Conservation (phyloP, 192 early-diverging fungal genomes). For the Allomyces javanicus region DNA sequence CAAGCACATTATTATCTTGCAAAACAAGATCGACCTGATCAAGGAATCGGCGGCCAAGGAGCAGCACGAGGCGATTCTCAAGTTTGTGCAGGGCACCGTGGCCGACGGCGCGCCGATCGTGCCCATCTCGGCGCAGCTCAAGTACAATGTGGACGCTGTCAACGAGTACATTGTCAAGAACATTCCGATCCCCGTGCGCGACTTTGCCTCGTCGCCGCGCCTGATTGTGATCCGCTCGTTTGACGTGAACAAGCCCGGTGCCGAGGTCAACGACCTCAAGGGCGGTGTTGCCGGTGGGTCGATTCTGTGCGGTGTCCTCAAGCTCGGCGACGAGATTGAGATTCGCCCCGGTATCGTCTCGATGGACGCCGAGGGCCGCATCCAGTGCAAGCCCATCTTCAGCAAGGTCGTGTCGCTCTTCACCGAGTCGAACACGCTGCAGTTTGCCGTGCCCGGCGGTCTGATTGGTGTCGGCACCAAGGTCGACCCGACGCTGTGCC, state of each 20-base stretch:
- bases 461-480: conserved; percentile 95
- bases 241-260: conserved; percentile 97
- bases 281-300: conserved; percentile 97
- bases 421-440: conserved; percentile 72
- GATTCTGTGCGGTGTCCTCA: conserved; percentile 76
- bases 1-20: conserved; percentile 86
- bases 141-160: conserved; percentile 95
- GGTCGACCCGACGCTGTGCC: conserved; percentile 88
- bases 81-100: conserved; percentile 85
- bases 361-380: conserved; percentile 65
- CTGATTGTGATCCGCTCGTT: conserved; percentile 97
- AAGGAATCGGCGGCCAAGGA: conserved; percentile 76
- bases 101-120: conserved; percentile 89
- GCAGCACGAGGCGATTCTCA: conserved; percentile 75
- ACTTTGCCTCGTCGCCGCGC: conserved; percentile 75
- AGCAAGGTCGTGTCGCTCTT: conserved; percentile 71
- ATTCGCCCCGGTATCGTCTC: conserved; percentile 84
- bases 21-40: conserved; percentile 97
- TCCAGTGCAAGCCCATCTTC: conserved; percentile 67
- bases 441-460: conserved; percentile 99
- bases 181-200: conserved; percentile 83
- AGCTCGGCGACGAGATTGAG: conserved; percentile 87
- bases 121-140: conserved; percentile 94
- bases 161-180: conserved; percentile 93
- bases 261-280: conserved; percentile 73